These are phyloP conservation scores for Penicillium hesseltinei DNA, from an alignment of 2,329 filamentous ascomycete genomes.

Conservation along the genomic window DNA sequence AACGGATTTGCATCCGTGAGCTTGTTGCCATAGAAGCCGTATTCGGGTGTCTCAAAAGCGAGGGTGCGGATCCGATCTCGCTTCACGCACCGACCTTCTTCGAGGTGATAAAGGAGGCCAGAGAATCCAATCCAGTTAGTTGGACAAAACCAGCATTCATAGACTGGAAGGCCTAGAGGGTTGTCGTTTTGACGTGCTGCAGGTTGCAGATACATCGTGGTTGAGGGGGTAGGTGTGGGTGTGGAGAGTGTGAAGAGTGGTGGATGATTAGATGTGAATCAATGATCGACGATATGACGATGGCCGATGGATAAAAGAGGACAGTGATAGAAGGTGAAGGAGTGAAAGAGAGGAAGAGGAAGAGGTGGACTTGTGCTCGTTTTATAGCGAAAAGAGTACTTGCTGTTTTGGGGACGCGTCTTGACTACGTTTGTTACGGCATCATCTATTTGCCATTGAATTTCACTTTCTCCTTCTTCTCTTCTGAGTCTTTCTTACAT, in stretches of 20 bases:
- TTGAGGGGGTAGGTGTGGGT: no score
- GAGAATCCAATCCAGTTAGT: background rate
- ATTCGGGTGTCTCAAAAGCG: conserved; percentile 4
- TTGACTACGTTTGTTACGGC: background rate
- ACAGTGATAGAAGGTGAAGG: background rate
- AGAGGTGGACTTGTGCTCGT: background rate
- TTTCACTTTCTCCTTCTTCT: no score
- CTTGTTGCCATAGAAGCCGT: background rate
- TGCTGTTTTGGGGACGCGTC: background rate
- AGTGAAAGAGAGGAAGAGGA: background rate
- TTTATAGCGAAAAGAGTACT: background rate
- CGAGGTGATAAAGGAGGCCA: background rate
- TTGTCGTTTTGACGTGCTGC: background rate
- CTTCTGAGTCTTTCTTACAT: no score
- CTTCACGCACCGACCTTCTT: background rate
- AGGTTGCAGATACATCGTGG: background rate
- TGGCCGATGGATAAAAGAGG: background rate
- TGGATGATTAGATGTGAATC: background rate
- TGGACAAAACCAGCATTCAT: conserved; percentile 8
- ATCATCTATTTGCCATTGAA: background rate
- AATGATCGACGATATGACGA: background rate
- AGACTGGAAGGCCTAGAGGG: background rate
- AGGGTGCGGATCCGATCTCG: background rate
- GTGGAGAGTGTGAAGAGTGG: background rate
- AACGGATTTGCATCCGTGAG: background rate